Base-by-base conservation (phyloP, 2,329 filamentous ascomycete genomes). In the Xylaria sp. region DNA sequence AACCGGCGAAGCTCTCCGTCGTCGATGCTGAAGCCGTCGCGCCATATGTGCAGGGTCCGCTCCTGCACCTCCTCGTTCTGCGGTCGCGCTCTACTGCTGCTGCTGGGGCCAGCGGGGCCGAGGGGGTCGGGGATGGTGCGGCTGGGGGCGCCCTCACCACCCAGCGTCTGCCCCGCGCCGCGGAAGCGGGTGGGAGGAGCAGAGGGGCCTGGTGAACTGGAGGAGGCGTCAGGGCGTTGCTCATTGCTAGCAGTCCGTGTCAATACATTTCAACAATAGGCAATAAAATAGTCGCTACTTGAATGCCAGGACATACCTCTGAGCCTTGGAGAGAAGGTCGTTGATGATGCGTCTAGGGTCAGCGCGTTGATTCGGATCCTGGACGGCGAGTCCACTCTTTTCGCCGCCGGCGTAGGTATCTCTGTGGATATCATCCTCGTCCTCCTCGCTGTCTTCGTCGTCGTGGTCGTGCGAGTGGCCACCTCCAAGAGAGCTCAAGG, bases 371-470 rank as follows among this genome's bases (percentile, higher is more conserved):
- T 69, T 67, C 1, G 86, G 86, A 63, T 88, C 86, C 65, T 88
- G 85, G 20, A 89, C 82, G 19, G 86, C 86, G 42, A 89, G 71
- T 0, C 84, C 86, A 24, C 90, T 93, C 79, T 94, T 94, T 74
- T 93, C 91, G 29, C 91, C 91, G 47, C 91, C 91, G 18, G 91
- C 88, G 71, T 92, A 94, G 59, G 92, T 76, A 66, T 94, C 89
- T 57, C 85, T 76, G 6, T 85, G 80, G 34, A 83, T 77, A 22
- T 86, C 82, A 1, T 87, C 78, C 1, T 81, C 75, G 2, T 80
- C 76, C 1, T 80, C 77, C 20, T 80, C 75, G 7, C 80, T 76
- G n/a, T 87, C 82, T 47, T 85, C 82, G 17, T 83, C 77, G 22
- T 81, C 79, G 48, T 86, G 76, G 45, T 82, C 78, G 44, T 84